Evolutionary conservation across 352 stramenopile species (phyloP), one percentile per base, ranked within the genome.

Genomic region (Globisporangium parvum): DNA sequence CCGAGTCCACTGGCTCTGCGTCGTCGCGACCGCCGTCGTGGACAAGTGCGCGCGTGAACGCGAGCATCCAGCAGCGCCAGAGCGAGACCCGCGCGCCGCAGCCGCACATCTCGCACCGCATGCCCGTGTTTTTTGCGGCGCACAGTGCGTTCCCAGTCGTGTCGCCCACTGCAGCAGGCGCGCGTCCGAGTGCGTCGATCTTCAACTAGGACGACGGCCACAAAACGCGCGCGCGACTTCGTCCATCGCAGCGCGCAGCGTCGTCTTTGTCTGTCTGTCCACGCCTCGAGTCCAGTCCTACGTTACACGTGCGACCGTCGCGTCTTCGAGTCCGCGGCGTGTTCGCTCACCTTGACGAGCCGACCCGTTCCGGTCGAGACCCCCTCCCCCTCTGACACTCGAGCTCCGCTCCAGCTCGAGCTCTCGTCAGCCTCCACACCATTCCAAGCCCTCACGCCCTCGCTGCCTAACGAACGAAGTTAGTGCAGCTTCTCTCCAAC

Each of bases 41-140:
- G 24, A 40, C 35, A 12, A 59, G 33, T 6, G 49, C 57, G 9
- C 57, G 50, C 50, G 41, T 58, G 45, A 59, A 37, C 40, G 57
- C 57, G 28, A 54, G 35, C 17, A 33, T 63, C 17, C 39, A 53
- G 46, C 48, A 45, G 28, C 49, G 51, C 9, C 49, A 56, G 35
- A n/a, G 26, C 53, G 20, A 49, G 8, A 23, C 57, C 20, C 58
- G 60, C 9, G 53, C 53, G 47, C 37, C 53, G 14, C 65, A 74
- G 35, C 75, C 77, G 11, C 53, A 56, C 28, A 82, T 89, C 51
- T 77, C 79, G 49, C 79, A 85, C 55, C 68, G 69, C 51, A 88
- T 90, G 64, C 80, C 80, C 37, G 80, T 90, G 55, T 90, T 90
- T 65, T 87, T 90, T 59, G 69, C 54, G 4, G 55, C 53, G 0